Conservation (phyloP, 495 filamentous ascomycete genomes). For the Penicillium coffeae region DNA sequence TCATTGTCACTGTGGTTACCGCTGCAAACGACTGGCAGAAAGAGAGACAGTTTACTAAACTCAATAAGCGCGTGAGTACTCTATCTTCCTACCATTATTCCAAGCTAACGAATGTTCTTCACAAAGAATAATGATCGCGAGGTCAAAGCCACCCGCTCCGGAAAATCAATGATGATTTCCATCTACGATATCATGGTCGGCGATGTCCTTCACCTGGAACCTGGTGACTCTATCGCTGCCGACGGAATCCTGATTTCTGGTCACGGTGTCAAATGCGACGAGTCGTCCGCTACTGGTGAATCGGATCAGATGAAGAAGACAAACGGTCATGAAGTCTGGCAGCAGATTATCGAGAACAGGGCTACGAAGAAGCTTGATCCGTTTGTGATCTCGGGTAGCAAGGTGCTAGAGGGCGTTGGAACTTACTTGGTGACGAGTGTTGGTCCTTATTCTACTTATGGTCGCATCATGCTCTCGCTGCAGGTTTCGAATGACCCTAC, state of each 20-base stretch:
- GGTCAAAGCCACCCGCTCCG: slow-evolving; percentile 73
- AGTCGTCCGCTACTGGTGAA: slow-evolving; percentile 67
- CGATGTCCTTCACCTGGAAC: slow-evolving; percentile 69
- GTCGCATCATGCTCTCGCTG: slow-evolving; percentile 60
- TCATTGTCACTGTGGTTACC: slow-evolving; percentile 71
- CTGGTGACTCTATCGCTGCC: slow-evolving; percentile 64
- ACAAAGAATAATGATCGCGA: slow-evolving; percentile 69
- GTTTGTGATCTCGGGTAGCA: slow-evolving; percentile 60
- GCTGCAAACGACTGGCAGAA: slow-evolving; percentile 77
- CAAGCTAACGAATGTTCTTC: not conserved
- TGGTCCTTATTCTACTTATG: slow-evolving; percentile 60
- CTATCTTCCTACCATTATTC: slow-evolving; percentile 4
- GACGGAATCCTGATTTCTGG: slow-evolving; percentile 62
- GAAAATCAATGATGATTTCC: slow-evolving; percentile 66
- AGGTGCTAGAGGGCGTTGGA: slow-evolving; percentile 63
- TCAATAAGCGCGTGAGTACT: slow-evolving; percentile 60
- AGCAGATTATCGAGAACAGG: slow-evolving; percentile 51
- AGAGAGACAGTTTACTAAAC: slow-evolving; percentile 71
- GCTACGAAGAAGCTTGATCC: slow-evolving; percentile 58
- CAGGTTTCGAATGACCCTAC: slow-evolving; percentile 60
- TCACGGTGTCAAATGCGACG: slow-evolving; percentile 63
- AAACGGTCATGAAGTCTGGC: slow-evolving; percentile 53
- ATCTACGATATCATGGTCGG: slow-evolving; percentile 69
- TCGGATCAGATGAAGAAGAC: slow-evolving; percentile 66
- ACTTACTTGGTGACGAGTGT: slow-evolving; percentile 62